Percentiles rank a stretch among this genome's conserved stretches.
Evolutionary conservation across 768 basidiomycete genomes (phyloP).

Genomic region (Leccinum pellstonianum): DNA sequence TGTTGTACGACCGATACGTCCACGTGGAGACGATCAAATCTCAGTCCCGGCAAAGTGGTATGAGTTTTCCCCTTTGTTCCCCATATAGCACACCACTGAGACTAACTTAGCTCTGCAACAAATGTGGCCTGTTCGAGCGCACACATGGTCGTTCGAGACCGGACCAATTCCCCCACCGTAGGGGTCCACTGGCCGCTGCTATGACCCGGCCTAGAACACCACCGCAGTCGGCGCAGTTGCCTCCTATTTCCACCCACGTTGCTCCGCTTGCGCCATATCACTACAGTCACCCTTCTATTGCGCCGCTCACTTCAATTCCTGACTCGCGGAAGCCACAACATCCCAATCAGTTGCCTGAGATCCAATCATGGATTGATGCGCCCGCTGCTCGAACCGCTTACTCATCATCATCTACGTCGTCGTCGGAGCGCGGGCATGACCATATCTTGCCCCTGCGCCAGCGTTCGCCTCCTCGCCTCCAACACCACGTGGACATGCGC

Average conservation of each 20-base stretch:
- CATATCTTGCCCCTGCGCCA: slow-evolving; percentile 31
- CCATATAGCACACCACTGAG: slow-evolving; percentile 8
- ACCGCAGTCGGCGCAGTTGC: slow-evolving; percentile 43
- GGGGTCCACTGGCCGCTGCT: slow-evolving; percentile 61
- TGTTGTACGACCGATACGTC: slow-evolving; percentile 84
- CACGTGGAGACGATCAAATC: slow-evolving; percentile 75
- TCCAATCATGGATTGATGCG: slow-evolving; percentile 47
- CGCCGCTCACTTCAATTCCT: slow-evolving; percentile 41
- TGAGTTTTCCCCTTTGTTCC: slow-evolving; percentile 16
- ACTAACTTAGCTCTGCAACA: slow-evolving; percentile 45
- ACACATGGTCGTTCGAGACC: slow-evolving; percentile 78
- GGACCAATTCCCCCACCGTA: slow-evolving; percentile 79
- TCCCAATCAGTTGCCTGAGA: slow-evolving; percentile 43
- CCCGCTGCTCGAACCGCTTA: slow-evolving; percentile 29
- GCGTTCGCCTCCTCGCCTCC: slow-evolving; percentile 33
- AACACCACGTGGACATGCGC: slow-evolving; percentile 36
- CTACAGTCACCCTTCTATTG: slow-evolving; percentile 53
- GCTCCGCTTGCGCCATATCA: slow-evolving; percentile 45
- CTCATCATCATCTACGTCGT: slow-evolving; percentile 27
- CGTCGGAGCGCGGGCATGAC: slow-evolving; percentile 34
- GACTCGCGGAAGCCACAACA: slow-evolving; percentile 36
- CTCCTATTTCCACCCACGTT: slow-evolving; percentile 44
- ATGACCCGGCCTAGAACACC: slow-evolving; percentile 49
- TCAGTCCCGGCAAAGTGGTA: slow-evolving; percentile 79
- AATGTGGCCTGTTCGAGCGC: slow-evolving; percentile 79